A percentile compares a stretch with the other conserved stretches of the same genome.
These are phyloP conservation scores for Vanrija sp. DNA, from an alignment of 1,284 basidiomycete species.

Conservation along the genomic window DNA sequence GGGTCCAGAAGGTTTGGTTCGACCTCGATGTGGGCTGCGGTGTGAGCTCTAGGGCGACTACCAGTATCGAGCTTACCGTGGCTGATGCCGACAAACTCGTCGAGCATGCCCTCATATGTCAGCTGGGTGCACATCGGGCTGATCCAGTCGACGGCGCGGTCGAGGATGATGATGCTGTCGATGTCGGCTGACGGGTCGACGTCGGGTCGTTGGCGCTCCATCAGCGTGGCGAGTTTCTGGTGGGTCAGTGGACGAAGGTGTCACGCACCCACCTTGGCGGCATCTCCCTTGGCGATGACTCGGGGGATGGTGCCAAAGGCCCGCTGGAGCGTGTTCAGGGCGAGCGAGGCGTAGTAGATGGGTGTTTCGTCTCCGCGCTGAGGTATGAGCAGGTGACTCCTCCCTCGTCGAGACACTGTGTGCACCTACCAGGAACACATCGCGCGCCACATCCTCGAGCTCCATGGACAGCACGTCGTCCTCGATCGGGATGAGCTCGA, in stretches of 20 bases:
- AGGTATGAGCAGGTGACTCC: slow-evolving; percentile 1
- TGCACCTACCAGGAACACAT: slow-evolving; percentile 69
- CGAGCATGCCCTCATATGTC: slow-evolving; percentile 95
- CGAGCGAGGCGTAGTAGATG: slow-evolving; percentile 82
- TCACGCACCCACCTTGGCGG: slow-evolving; percentile 51
- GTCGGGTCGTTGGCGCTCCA: slow-evolving; percentile 58
- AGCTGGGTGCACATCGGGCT: slow-evolving; percentile 93
- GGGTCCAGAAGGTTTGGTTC: slow-evolving; percentile 71
- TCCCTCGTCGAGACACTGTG: background rate
- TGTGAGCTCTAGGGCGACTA: background rate
- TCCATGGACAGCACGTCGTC: slow-evolving; percentile 87
- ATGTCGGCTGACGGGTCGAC: slow-evolving; percentile 54
- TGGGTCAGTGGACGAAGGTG: background rate
- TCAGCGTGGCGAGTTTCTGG: slow-evolving; percentile 70
- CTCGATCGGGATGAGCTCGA: slow-evolving; percentile 86
- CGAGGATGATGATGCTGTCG: slow-evolving; percentile 84
- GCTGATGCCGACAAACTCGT: slow-evolving; percentile 84
- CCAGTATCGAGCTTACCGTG: slow-evolving; percentile 60
- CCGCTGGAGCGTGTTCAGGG: slow-evolving; percentile 77
- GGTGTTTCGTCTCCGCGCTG: slow-evolving; percentile 92
- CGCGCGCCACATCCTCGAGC: slow-evolving; percentile 73
- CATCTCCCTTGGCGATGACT: slow-evolving; percentile 89
- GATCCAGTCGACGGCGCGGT: slow-evolving; percentile 90
- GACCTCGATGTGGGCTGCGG: slow-evolving; percentile 79
- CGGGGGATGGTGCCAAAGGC: slow-evolving; percentile 87